These are phyloP conservation scores for Silene noctiflora DNA, from an alignment of 179 eudicot genomes.

Conservation along the genomic window DNA sequence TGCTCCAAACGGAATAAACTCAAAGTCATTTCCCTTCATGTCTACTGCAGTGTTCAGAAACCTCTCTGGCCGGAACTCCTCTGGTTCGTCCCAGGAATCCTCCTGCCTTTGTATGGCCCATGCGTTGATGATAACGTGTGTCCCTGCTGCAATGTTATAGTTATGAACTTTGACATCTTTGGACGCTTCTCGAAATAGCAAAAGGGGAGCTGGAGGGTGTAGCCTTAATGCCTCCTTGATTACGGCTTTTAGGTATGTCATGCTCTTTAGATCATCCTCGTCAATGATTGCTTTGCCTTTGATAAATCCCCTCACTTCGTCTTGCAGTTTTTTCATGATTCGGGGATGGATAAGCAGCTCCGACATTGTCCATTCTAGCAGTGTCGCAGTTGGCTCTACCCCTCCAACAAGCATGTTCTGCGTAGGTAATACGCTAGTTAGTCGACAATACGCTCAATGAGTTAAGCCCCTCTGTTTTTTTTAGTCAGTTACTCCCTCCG, in stretches of 20 bases:
- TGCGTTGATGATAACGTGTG: slow-evolving; percentile 28
- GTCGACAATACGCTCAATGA: too few species aligned
- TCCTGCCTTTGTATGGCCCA: slow-evolving; percentile 26
- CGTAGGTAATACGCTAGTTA: neutral
- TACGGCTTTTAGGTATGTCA: slow-evolving; percentile 28
- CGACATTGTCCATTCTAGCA: slow-evolving; percentile 37
- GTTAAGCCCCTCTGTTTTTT: too few species aligned
- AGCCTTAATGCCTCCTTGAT: slow-evolving; percentile 35
- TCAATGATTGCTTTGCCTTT: slow-evolving; percentile 6
- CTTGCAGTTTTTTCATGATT: slow-evolving; percentile 33
- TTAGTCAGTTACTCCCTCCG: too few species aligned
- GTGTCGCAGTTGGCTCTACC: slow-evolving; percentile 20
- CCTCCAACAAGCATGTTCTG: slow-evolving; percentile 32
- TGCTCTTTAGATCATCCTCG: slow-evolving; percentile 35
- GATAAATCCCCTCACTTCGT: slow-evolving; percentile 30
- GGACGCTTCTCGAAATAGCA: slow-evolving; percentile 29
- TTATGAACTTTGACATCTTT: slow-evolving; percentile 19
- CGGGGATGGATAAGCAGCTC: slow-evolving; percentile 42
- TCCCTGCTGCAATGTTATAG: slow-evolving; percentile 22
- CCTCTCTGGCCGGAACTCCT: slow-evolving; percentile 33
- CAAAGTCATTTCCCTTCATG: slow-evolving; percentile 27
- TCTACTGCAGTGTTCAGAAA: slow-evolving; percentile 22
- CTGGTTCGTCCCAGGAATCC: slow-evolving; percentile 27
- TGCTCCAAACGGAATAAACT: neutral
- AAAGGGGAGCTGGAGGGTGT: slow-evolving; percentile 32